Conservation (phyloP, 2,329 filamentous ascomycete species). For the Colletotrichum godetiae region DNA sequence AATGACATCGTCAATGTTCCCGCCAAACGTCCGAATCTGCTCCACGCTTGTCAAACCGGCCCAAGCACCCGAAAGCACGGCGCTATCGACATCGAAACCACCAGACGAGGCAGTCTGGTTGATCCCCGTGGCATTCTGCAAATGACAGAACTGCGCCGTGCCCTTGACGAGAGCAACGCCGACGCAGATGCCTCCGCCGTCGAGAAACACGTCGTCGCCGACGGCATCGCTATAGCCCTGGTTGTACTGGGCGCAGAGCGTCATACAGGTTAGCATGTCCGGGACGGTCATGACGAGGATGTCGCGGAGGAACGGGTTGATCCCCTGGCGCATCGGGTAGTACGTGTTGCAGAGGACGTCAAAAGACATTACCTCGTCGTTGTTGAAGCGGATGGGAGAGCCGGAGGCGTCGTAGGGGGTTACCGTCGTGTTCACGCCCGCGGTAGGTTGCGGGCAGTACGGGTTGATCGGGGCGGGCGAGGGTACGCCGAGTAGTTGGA, state of each 20-base stretch:
- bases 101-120: conserved; percentile 29
- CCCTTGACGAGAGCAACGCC: conserved; percentile 33
- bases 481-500: conserved; percentile 27
- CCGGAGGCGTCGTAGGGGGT: conserved; percentile 36
- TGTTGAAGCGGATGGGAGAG: conserved; percentile 35
- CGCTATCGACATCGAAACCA: conserved; percentile 30
- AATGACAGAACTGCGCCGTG: conserved; percentile 32
- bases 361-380: conserved; percentile 35
- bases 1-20: conserved; percentile 16
- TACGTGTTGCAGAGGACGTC: conserved; percentile 35
- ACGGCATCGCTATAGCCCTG: conserved; percentile 36
- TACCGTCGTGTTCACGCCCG: conserved; percentile 10
- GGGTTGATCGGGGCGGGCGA: conserved; percentile 34
- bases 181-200: conserved; percentile 33
- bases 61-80: conserved; percentile 26
- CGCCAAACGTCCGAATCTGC: conserved; percentile 30
- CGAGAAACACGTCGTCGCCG: conserved; percentile 30
- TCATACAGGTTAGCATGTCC: conserved; percentile 36
- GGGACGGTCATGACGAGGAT: conserved; percentile 32
- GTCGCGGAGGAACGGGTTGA: conserved; percentile 30
- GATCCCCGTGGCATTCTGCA: conserved; percentile 33
- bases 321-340: conserved; percentile 31
- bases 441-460: conserved; percentile 19
- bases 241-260: conserved; percentile 36
- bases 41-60: conserved; percentile 18